These are phyloP conservation scores for Phytophthora ramorum DNA, from an alignment of 352 stramenopile genomes.

Conservation along the genomic window DNA sequence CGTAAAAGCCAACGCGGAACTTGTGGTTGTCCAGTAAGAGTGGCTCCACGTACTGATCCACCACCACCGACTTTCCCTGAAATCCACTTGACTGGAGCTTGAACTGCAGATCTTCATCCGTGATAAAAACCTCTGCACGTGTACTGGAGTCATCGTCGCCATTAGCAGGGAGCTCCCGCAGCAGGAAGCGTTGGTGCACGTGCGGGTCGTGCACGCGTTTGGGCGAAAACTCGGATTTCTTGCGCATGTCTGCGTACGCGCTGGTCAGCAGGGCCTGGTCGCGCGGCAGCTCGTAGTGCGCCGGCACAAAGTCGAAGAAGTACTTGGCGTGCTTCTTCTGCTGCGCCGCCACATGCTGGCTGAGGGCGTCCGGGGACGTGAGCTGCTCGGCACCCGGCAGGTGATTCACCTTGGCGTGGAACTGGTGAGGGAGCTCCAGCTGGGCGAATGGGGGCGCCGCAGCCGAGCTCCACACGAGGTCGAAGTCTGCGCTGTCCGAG, in stretches of 20 bases:
- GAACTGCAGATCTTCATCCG: conserved; percentile 51
- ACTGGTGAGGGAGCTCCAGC: conserved; percentile 51
- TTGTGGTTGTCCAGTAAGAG: conserved; percentile 89
- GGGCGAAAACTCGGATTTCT: conserved; percentile 61
- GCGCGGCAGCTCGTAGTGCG: conserved; percentile 66
- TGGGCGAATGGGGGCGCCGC: conserved; percentile 38
- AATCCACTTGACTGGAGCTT: conserved; percentile 55
- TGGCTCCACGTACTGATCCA: conserved; percentile 85
- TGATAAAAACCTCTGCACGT: conserved; percentile 47
- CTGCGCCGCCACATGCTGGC: conserved; percentile 49
- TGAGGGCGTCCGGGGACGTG: conserved; percentile 50
- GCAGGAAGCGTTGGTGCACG: conserved; percentile 71
- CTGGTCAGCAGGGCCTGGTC: conserved; percentile 53
- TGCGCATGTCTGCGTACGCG: conserved; percentile 51
- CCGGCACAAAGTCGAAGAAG: conserved; percentile 74
- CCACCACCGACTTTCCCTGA: conserved; percentile 61
- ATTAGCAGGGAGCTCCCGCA: conserved; percentile 48
- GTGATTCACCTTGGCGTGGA: conserved; percentile 72
- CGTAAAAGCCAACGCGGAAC: conserved; percentile 90
- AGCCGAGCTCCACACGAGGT: conserved; percentile 71
- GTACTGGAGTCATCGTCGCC: conserved; percentile 41
- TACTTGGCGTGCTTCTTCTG: conserved; percentile 66
- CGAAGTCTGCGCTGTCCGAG: conserved; percentile 54
- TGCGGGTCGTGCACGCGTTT: conserved; percentile 57
- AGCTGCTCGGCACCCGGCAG: conserved; percentile 64